These are phyloP conservation scores for Cladorrhinum sp. DNA, from an alignment of 2,329 filamentous ascomycete species.

Conservation along the genomic window DNA sequence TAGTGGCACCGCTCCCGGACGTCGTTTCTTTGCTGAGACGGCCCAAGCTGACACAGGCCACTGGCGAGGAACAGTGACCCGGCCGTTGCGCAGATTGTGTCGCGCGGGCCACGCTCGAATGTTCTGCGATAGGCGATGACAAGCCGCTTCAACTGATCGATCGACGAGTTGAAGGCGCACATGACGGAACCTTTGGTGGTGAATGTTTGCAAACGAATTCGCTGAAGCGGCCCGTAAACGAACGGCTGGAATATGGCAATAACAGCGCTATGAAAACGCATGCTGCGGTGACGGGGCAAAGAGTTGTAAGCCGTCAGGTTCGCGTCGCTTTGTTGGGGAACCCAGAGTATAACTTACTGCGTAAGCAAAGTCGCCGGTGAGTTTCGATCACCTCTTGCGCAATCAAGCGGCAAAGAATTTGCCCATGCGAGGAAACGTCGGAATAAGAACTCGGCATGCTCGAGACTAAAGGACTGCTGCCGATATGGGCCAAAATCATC, in stretches of 20 bases:
- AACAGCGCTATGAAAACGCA: background rate
- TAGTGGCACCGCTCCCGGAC: background rate
- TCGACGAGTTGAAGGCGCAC: conserved; percentile 2
- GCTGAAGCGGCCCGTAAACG: background rate
- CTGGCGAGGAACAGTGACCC: background rate
- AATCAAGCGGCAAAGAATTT: background rate
- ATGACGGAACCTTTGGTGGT: background rate
- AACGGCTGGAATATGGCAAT: conserved; percentile 1
- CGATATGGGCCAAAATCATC: too few relatives aligned
- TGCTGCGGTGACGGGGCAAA: too few relatives aligned
- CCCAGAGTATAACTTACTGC: too few relatives aligned
- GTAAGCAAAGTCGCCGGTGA: background rate
- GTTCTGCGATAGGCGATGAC: background rate
- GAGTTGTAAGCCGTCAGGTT: too few relatives aligned
- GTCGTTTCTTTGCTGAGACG: background rate
- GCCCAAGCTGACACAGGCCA: background rate
- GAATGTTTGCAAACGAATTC: background rate
- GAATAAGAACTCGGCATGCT: background rate
- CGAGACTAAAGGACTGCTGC: background rate
- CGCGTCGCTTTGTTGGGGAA: too few relatives aligned
- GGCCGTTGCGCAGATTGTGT: background rate
- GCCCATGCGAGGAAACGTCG: background rate
- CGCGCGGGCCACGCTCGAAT: background rate
- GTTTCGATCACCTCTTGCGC: conserved; percentile 4
- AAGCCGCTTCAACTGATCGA: conserved; percentile 1